Percentiles rank a stretch among this genome's conserved stretches.
These are phyloP conservation scores for Clarireedia sp. DNA, from an alignment of 2,329 filamentous ascomycete genomes.

Conservation along the genomic window DNA sequence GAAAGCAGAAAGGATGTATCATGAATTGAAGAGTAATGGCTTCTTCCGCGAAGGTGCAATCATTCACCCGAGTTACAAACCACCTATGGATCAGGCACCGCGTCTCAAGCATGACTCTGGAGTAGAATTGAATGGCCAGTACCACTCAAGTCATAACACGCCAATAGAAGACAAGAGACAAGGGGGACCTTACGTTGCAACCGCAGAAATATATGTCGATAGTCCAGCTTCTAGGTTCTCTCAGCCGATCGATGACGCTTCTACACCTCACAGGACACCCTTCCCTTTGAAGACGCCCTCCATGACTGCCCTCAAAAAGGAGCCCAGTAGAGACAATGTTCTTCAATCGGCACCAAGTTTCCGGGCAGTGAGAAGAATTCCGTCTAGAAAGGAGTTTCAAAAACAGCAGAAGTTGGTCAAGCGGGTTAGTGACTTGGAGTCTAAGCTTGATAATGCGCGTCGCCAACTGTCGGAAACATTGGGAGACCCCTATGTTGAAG, in stretches of 20 bases:
- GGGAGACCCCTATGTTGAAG: constrained; percentile 29
- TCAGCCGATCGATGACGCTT: constrained; percentile 6
- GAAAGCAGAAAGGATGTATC: constrained; percentile 43
- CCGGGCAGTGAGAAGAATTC: constrained; percentile 32
- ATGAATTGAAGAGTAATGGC: constrained; percentile 44
- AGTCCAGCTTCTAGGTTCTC: constrained; percentile 12
- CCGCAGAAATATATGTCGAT: constrained; percentile 9
- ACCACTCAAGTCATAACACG: constrained; percentile 5
- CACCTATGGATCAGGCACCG: constrained; percentile 1
- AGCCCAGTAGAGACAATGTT: constrained; percentile 6
- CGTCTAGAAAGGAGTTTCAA: constrained; percentile 48
- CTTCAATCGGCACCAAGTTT: neutral
- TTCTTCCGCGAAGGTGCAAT: constrained; percentile 30
- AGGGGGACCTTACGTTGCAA: constrained; percentile 20
- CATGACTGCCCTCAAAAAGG: constrained; percentile 20
- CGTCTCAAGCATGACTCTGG: constrained; percentile 25
- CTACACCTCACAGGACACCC: constrained; percentile 12
- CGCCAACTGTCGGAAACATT: constrained; percentile 44
- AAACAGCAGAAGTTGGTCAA: constrained; percentile 50
- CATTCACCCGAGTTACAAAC: constrained; percentile 21
- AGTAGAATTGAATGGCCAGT: constrained; percentile 17
- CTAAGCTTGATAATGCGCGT: constrained; percentile 47
- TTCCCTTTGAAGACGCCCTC: constrained; percentile 23
- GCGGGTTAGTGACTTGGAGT: constrained; percentile 52
- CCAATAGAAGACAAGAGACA: constrained; percentile 24